These are phyloP conservation scores for Wickerhamiella bombiphila DNA, from an alignment of 805 yeast genomes.

Conservation along the genomic window DNA sequence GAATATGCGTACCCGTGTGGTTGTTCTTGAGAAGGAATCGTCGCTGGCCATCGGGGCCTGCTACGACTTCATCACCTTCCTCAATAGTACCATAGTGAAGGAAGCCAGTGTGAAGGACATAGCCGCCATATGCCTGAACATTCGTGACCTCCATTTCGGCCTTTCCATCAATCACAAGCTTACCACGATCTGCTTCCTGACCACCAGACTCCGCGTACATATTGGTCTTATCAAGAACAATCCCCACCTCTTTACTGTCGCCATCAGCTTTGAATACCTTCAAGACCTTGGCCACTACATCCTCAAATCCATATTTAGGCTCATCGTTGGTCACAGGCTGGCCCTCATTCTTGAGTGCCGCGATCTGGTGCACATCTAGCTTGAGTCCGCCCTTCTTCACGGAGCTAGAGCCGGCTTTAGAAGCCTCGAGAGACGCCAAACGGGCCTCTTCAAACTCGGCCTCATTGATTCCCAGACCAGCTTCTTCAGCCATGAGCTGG, in stretches of 20 bases:
- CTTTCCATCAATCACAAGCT: constrained; percentile 71
- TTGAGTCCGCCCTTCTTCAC: constrained; percentile 35
- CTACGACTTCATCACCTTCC: constrained; percentile 59
- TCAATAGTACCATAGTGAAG: constrained; percentile 60
- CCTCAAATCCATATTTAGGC: constrained; percentile 51
- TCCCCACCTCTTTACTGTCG: constrained; percentile 49
- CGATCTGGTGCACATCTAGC: constrained; percentile 82
- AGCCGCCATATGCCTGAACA: constrained; percentile 88
- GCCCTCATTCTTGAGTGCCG: constrained; percentile 43
- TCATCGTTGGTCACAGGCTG: constrained; percentile 76
- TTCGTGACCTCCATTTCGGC: constrained; percentile 82
- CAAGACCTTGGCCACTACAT: constrained; percentile 52
- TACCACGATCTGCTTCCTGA: constrained; percentile 93
- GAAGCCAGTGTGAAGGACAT: constrained; percentile 86
- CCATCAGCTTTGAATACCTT: constrained; percentile 41
- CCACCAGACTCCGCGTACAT: constrained; percentile 99
- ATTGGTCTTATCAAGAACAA: constrained; percentile 77
- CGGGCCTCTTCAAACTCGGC: constrained; percentile 84
- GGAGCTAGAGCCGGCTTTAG: constrained; percentile 45
- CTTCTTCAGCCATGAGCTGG: constrained; percentile 96
- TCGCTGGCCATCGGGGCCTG: constrained; percentile 80
- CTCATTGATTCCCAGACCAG: constrained; percentile 84
- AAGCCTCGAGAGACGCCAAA: constrained; percentile 81
- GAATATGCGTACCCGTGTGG: constrained; percentile 95
- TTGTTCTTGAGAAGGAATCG: constrained; percentile 95